phyloP scores from a whole-genome alignment of 2,329 filamentous ascomycete species.

The Aotearoamyces nothofagi region DNA sequence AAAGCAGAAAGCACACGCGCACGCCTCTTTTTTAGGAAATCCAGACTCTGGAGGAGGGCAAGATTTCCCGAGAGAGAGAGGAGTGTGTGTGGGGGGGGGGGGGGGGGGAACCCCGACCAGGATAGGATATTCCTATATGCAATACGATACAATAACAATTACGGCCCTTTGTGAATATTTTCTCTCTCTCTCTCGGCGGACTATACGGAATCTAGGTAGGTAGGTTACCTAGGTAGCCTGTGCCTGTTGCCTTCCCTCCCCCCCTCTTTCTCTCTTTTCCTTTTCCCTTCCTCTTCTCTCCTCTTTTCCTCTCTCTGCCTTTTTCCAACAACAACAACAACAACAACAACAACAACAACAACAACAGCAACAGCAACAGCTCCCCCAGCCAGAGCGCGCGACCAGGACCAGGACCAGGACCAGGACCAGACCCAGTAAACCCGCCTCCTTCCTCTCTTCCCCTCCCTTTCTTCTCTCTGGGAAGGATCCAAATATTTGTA shows the following conservation, averaged over 20 bases:
- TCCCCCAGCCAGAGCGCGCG: not conserved
- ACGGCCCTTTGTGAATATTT: too few species aligned
- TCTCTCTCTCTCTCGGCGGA: too few species aligned
- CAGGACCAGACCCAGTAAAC: not conserved
- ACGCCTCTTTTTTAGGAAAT: too few species aligned
- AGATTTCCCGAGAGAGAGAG: too few species aligned
- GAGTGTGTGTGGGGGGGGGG: too few species aligned
- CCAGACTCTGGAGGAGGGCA: too few species aligned
- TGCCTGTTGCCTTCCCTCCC: not conserved
- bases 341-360: not conserved
- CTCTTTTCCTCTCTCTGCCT: not conserved
- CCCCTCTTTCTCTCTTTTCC: not conserved
- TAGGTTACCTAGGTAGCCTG: not conserved
- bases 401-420: not conserved
- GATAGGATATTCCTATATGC: too few species aligned
- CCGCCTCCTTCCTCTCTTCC: not conserved
- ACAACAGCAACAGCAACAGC: not conserved
- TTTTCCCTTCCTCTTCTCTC: not conserved
- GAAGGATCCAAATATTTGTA: not conserved
- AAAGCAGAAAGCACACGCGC: too few species aligned
- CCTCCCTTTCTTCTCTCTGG: not conserved
- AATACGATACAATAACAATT: too few species aligned
- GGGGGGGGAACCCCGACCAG: too few species aligned
- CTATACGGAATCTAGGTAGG: too few species aligned
- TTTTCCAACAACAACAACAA: not conserved